Conservation (phyloP, 2,329 filamentous ascomycete species). For the Neofusicoccum sp. region DNA sequence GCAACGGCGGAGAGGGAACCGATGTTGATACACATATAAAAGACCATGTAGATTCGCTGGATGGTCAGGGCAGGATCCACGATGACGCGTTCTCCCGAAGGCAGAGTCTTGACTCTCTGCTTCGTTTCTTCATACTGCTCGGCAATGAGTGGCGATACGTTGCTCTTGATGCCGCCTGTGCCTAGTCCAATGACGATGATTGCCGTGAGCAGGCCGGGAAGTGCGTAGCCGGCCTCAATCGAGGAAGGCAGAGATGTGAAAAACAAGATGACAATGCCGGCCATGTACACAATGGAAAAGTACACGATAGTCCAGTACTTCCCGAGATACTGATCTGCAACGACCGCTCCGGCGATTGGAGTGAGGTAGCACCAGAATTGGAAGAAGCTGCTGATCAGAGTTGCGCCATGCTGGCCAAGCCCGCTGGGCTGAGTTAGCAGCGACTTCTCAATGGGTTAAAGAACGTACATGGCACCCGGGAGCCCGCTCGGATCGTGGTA, state of each 20-base stretch:
- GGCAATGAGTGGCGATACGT: constrained; percentile 58
- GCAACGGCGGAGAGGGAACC: constrained; percentile 67
- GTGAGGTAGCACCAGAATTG: constrained; percentile 51
- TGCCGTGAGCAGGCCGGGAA: constrained; percentile 63
- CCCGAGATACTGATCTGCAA: constrained; percentile 67
- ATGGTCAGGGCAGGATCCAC: constrained; percentile 41
- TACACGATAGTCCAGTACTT: constrained; percentile 69
- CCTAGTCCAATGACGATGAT: constrained; percentile 70
- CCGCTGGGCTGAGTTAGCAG: constrained; percentile 27
- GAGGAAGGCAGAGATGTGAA: constrained; percentile 63
- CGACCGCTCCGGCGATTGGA: constrained; percentile 48
- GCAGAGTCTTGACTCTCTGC: constrained; percentile 41
- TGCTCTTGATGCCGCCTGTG: constrained; percentile 79
- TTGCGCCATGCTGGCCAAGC: constrained; percentile 43
- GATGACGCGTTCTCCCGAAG: constrained; percentile 34
- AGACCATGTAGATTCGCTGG: constrained; percentile 52
- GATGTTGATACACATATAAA: constrained; percentile 68
- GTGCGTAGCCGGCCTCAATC: constrained; percentile 58
- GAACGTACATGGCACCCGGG: constrained; percentile 34
- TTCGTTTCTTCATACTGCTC: constrained; percentile 47
- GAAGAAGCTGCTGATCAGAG: constrained; percentile 48
- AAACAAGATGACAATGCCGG: constrained; percentile 66
- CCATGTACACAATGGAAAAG: constrained; percentile 61
- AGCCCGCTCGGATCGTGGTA: constrained; percentile 39
- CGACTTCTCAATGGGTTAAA: neutral